Evolutionary conservation across 495 filamentous ascomycete species (phyloP).

Genomic region (Talaromyces adpressus): DNA sequence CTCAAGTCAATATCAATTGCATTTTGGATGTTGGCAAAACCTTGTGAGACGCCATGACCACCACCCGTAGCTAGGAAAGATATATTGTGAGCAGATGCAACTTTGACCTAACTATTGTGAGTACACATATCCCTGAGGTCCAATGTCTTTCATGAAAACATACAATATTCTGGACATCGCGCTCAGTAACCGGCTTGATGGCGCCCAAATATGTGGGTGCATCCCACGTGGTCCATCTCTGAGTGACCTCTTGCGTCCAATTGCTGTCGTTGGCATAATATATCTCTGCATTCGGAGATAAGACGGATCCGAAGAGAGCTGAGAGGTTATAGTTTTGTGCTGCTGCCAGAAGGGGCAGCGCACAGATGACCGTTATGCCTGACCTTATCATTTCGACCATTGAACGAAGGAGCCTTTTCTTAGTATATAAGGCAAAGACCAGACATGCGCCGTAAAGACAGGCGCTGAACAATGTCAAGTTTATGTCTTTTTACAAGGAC

Average conservation of each 20-base stretch:
- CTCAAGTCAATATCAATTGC: slow-evolving; percentile 26
- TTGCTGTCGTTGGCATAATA: background rate
- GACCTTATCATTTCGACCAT: background rate
- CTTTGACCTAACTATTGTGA: slow-evolving; percentile 13
- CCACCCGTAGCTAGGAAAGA: slow-evolving; percentile 28
- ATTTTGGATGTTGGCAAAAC: slow-evolving; percentile 11
- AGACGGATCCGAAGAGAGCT: background rate
- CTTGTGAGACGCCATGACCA: slow-evolving; percentile 22
- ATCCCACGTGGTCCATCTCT: slow-evolving; percentile 14
- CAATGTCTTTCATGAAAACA: background rate
- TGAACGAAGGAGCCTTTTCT: background rate
- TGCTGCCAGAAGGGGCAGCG: slow-evolving; percentile 1
- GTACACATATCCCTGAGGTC: background rate
- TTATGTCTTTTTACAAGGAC: background rate
- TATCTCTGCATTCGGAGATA: slow-evolving; percentile 1
- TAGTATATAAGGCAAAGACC: background rate
- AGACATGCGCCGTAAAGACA: background rate
- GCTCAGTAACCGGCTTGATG: slow-evolving; percentile 19
- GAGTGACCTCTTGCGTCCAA: slow-evolving; percentile 1
- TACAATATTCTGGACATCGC: slow-evolving; percentile 23
- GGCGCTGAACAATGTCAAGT: too few relatives aligned
- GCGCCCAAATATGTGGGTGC: slow-evolving; percentile 20
- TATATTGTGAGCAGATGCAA: slow-evolving; percentile 16
- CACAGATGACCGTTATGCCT: background rate
- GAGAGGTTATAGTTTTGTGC: background rate